Base-by-base conservation (phyloP, 805 yeast genomes). In the Saccharomycopsis oosterbeekiorum region DNA sequence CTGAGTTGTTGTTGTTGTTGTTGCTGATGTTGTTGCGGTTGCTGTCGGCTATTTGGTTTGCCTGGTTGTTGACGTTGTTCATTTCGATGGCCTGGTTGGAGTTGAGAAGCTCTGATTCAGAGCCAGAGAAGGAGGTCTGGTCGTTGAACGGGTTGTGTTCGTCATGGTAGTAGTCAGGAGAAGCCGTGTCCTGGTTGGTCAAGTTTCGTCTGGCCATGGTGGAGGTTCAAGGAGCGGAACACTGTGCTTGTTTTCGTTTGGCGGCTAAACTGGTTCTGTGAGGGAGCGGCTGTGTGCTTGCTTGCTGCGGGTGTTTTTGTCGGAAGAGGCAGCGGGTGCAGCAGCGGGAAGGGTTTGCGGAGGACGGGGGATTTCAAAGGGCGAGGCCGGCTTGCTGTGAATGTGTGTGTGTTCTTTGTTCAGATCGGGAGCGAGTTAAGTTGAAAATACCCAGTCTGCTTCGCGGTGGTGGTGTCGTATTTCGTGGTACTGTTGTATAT, bases 121-220 rank as follows among this genome's bases (percentile, higher is more conserved):
- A 50, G 12, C 58, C 65, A 2, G 65, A 59, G 42, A 57, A 63
- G 1, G 68, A 66, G 53, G 67, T 68, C 56, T 63, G 66, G 61
- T 68, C 60, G 61, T 64, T 56, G 56, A 63, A 66, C 42, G 73
- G 70, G 63, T 62, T 68, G 19, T 58, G 50, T 42, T 68, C 73
- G 21, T 68, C 71, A 19, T 68, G 62, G 56, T 70, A 68, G 9
- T 73, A 71, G 60, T 70, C 70, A 60, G 68, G 70, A 43, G 70
- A 69, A 1, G 67, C 67, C 21, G 66, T 68, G 68, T 47, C 53
- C 34, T 47, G 53, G 34, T 47, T 47, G 12, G 74, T 71, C 34
- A 71, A 61, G 57, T 71, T 70, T 68, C 74, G 67, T 26, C 68
- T 65, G 4, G 73, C 67, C 73, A 70, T 70, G 15, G 17, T 53